Percentiles rank a stretch among this genome's conserved stretches.
Evolutionary conservation across 805 yeast species (phyloP).

Genomic region (Candida endomychidarum): DNA sequence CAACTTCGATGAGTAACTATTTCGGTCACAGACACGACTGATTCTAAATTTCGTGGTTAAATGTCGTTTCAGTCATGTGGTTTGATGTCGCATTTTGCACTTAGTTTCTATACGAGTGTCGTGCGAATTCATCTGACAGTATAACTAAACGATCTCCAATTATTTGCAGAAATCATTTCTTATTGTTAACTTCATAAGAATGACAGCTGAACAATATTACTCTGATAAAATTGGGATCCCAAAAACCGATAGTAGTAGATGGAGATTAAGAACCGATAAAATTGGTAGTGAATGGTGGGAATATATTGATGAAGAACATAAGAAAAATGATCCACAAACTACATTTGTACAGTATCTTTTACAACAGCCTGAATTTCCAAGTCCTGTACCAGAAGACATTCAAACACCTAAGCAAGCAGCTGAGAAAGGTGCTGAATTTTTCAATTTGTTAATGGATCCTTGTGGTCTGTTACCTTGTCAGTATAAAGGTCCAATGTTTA

Average conservation of each 20-base stretch:
- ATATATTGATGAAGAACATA: slow-evolving; percentile 47
- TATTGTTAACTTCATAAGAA: no score
- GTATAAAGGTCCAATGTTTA: slow-evolving; percentile 97
- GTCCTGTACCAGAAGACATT: slow-evolving; percentile 40
- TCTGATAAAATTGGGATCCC: slow-evolving; percentile 73
- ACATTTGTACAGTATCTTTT: slow-evolving; percentile 57
- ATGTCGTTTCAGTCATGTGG: neutral
- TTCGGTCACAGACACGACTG: neutral
- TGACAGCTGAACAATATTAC: no score
- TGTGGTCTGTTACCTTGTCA: slow-evolving; percentile 91
- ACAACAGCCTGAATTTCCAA: slow-evolving; percentile 35
- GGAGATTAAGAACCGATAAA: slow-evolving; percentile 73
- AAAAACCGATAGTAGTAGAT: slow-evolving; percentile 63
- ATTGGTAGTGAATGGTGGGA: slow-evolving; percentile 85
- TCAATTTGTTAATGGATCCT: slow-evolving; percentile 67
- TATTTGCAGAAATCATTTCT: no score
- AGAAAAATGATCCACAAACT: slow-evolving; percentile 48
- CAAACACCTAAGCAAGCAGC: slow-evolving; percentile 60
- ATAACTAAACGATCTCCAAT: no score
- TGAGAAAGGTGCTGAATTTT: slow-evolving; percentile 70
- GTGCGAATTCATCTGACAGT: no score
- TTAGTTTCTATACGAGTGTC: no score
- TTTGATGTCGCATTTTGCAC: no score
- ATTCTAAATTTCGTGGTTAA: neutral
- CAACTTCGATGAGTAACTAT: slow-evolving; percentile 5